phyloP scores from a whole-genome alignment of 768 basidiomycete species.

The Lactifluus subvellereus region DNA sequence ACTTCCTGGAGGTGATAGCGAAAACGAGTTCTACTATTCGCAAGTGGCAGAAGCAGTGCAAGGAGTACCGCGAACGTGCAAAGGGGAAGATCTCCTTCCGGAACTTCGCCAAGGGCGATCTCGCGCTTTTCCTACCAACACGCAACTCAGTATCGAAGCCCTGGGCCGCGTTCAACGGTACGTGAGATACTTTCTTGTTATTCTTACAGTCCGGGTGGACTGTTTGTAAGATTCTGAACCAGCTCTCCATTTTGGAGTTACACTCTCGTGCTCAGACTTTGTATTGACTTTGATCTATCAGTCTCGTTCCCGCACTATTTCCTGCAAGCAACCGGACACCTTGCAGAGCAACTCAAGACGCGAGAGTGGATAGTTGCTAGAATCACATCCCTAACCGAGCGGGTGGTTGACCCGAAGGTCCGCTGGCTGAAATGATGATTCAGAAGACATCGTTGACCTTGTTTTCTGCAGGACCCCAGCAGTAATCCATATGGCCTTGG shows the following conservation, averaged over 20 bases:
- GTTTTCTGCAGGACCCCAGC: slow-evolving; percentile 53
- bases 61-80: slow-evolving; percentile 90
- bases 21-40: slow-evolving; percentile 83
- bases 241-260: not conserved
- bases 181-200: slow-evolving; percentile 23
- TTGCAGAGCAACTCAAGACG: slow-evolving; percentile 84
- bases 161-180: slow-evolving; percentile 99
- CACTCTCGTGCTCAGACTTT: not conserved
- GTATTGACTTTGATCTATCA: slow-evolving; percentile 36
- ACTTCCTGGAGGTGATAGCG: slow-evolving; percentile 74
- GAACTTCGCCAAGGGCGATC: slow-evolving; percentile 91
- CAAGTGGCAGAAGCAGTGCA: slow-evolving; percentile 98
- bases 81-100: slow-evolving; percentile 95
- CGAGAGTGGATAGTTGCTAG: slow-evolving; percentile 95
- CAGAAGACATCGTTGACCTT: not conserved
- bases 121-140: slow-evolving; percentile 94
- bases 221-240: not conserved
- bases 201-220: not conserved
- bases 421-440: slow-evolving; percentile 25
- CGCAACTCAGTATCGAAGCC: slow-evolving; percentile 89
- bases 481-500: slow-evolving; percentile 88
- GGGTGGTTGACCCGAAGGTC: slow-evolving; percentile 76
- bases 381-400: slow-evolving; percentile 83
- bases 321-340: slow-evolving; percentile 76
- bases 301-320: slow-evolving; percentile 98